A percentile compares a stretch with the other conserved stretches of the same genome.
Conservation (phyloP, 805 yeast genomes). For the Metschnikowia proteae region DNA sequence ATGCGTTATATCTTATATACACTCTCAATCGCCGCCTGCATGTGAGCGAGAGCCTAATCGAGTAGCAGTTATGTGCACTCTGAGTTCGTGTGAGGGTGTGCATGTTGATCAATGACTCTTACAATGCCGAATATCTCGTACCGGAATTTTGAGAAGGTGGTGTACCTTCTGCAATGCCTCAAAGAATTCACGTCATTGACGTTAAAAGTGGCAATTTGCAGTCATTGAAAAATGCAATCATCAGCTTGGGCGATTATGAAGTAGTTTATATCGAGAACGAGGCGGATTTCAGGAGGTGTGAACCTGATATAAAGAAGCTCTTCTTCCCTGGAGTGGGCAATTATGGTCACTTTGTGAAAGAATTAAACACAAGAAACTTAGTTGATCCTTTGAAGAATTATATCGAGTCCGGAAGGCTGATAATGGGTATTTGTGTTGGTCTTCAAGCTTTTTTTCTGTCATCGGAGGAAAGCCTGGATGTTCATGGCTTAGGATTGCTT, state of each 20-base stretch:
- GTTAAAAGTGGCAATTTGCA: slow-evolving; percentile 93
- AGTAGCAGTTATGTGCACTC: not conserved
- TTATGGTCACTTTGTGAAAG: slow-evolving; percentile 86
- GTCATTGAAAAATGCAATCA: slow-evolving; percentile 84
- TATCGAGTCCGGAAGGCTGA: slow-evolving; percentile 71
- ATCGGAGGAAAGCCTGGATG: slow-evolving; percentile 69
- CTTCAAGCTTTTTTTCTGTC: slow-evolving; percentile 76
- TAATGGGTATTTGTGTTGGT: slow-evolving; percentile 98
- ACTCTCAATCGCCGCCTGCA: not conserved
- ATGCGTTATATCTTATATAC: too few relatives aligned
- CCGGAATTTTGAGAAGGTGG: not conserved
- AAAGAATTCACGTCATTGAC: slow-evolving; percentile 69
- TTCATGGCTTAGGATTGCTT: slow-evolving; percentile 47
- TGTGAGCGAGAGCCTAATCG: not conserved
- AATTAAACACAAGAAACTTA: slow-evolving; percentile 58
- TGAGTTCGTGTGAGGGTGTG: not conserved
- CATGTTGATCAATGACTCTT: slow-evolving; percentile 3
- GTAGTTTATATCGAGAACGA: slow-evolving; percentile 59
- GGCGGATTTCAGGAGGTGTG: slow-evolving; percentile 44
- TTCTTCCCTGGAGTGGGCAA: slow-evolving; percentile 97
- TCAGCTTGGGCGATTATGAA: slow-evolving; percentile 61
- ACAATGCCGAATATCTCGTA: not conserved
- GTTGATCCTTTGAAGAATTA: slow-evolving; percentile 63
- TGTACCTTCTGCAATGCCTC: slow-evolving; percentile 13
- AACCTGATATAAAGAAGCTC: slow-evolving; percentile 49